A percentile compares a stretch with the other conserved stretches of the same genome.
These are phyloP conservation scores for Fomitiporia mediterranea DNA, from an alignment of 1,284 basidiomycete genomes.

Conservation along the genomic window DNA sequence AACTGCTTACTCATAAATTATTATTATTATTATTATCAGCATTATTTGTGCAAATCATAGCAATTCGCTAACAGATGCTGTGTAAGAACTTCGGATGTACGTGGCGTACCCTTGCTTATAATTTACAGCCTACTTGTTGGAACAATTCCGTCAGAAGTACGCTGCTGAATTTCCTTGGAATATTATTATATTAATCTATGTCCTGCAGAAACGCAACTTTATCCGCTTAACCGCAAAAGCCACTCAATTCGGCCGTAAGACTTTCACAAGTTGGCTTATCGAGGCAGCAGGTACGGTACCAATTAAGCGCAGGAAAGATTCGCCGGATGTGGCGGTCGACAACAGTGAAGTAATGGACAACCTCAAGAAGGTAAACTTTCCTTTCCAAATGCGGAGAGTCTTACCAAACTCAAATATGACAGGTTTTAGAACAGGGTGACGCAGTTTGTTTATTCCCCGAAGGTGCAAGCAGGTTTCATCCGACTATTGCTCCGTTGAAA, in stretches of 20 bases:
- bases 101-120: not conserved
- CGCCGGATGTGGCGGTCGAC: slow-evolving; percentile 47
- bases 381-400: too few relatives aligned
- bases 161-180: slow-evolving; percentile 21
- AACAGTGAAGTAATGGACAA: slow-evolving; percentile 65
- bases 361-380: slow-evolving; percentile 54
- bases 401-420: too few relatives aligned
- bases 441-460: slow-evolving; percentile 81
- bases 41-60: slow-evolving; percentile 78
- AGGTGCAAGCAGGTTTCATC: slow-evolving; percentile 78
- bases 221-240: slow-evolving; percentile 80
- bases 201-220: slow-evolving; percentile 62
- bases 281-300: slow-evolving; percentile 83
- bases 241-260: slow-evolving; percentile 74
- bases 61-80: slow-evolving; percentile 80
- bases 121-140: slow-evolving; percentile 57
- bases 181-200: not conserved
- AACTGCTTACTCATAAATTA: too few relatives aligned
- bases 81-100: slow-evolving; percentile 43
- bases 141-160: slow-evolving; percentile 57
- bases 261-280: slow-evolving; percentile 85
- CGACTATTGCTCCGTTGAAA: slow-evolving; percentile 76
- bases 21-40: too few relatives aligned
- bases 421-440: slow-evolving; percentile 75
- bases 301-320: slow-evolving; percentile 71